Conservation (phyloP, 495 filamentous ascomycete genomes). For the Daldinia childiae region DNA sequence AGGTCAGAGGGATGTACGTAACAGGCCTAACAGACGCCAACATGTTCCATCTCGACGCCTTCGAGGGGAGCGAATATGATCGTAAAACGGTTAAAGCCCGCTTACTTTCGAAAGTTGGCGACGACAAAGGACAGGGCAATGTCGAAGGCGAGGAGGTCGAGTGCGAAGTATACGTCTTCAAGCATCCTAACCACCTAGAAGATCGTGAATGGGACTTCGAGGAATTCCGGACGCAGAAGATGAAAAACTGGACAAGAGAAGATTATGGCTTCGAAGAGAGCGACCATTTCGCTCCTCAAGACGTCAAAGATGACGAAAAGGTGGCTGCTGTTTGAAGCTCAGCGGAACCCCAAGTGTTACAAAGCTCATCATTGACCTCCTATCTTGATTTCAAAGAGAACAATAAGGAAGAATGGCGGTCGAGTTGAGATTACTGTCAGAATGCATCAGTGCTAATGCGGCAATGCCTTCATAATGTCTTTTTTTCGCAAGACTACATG, state of each 20-base stretch:
- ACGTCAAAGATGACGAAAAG: conserved; percentile 34
- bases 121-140: conserved; percentile 54
- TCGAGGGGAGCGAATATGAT: conserved; percentile 82
- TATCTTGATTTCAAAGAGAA: conserved; percentile 16
- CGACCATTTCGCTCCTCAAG: conserved; percentile 36
- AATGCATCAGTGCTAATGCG: not conserved
- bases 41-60: conserved; percentile 77
- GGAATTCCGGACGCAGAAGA: conserved; percentile 73
- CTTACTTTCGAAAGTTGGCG: conserved; percentile 57
- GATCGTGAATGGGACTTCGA: conserved; percentile 83
- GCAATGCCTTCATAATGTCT: conserved; percentile 4
- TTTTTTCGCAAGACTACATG: not conserved
- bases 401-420: not conserved
- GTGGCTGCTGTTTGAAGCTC: conserved; percentile 37
- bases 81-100: conserved; percentile 68
- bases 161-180: conserved; percentile 83
- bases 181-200: conserved; percentile 63
- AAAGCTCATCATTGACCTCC: not conserved
- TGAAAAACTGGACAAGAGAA: conserved; percentile 61
- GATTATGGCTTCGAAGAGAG: conserved; percentile 53
- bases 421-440: not conserved
- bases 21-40: conserved; percentile 82
- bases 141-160: conserved; percentile 67
- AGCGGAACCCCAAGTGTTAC: not conserved
- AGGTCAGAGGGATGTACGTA: conserved; percentile 83